Evolutionary conservation across 768 basidiomycete genomes (phyloP), one percentile per base, ranked within the genome.

Genomic region (Mycena indigotica): DNA sequence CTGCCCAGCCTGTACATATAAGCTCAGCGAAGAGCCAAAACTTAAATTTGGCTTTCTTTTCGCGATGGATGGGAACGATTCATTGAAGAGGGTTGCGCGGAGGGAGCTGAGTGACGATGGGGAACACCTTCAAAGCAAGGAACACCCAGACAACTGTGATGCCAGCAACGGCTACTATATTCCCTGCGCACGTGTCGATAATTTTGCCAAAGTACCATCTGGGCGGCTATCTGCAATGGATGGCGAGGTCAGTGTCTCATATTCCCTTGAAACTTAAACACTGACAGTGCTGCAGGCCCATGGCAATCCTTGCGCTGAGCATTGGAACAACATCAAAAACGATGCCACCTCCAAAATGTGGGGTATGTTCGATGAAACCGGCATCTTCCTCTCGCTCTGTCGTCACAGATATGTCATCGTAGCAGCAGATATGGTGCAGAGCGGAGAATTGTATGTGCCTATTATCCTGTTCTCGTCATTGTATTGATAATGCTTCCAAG

Each of bases 1-100:
- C 12, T 73, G 71, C 52, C 67, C 70, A 3, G 30, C 63, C 3
- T 72, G 71, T 52, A 60, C 41, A 17, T 66, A 69, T 44, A 55
- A 66, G 51, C 62, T 69, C 6, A 53, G 66, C 26, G 62, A 58
- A 39, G 67, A 72, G 48, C 40, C 56, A 0, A 25, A 46, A 2
- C 60, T 70, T 4, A 46, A 50, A 2, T 65, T 65, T 28, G 29
- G 55, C 1, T 62, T 64, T 41, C 58, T 69, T 32, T 30, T 65
- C 26, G 54, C 61, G 17, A 61, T 70, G 48, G 70, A 72, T 35
- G 66, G 68, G 4, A 70, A 70, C 48, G 56, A 69, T 28, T 69
- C 66, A 1, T 44, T 62, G 23, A 58, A 65, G 35, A 62, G 60
- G 23, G 30, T 64, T 35, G 10, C 17, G 17, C 32, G 32, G 32